Percentiles rank a stretch among this genome's conserved stretches.
phyloP scores from a whole-genome alignment of 345 rosid species.

The Erucastrum elatum region DNA sequence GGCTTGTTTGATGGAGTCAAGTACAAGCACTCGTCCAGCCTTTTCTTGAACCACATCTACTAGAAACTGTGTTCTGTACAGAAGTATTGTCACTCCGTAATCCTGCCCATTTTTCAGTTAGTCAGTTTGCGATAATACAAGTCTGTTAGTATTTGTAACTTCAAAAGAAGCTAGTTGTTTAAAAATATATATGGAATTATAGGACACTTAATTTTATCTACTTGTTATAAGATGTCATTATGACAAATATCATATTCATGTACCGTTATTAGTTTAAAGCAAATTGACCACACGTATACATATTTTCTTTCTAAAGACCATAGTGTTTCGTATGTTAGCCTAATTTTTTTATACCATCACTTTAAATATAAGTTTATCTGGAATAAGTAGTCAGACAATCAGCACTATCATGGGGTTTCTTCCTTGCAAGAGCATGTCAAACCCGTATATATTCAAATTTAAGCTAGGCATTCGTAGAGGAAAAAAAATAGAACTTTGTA shows the following conservation, averaged over 20 bases:
- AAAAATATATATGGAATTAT: neutral
- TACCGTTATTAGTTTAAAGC: neutral
- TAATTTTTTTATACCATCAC: neutral
- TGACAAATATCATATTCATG: neutral
- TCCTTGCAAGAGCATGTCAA: neutral
- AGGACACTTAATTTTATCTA: neutral
- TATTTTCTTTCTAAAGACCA: neutral
- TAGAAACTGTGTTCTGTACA: constrained; percentile 61
- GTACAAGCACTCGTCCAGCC: constrained; percentile 60
- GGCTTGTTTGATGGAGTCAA: constrained; percentile 69
- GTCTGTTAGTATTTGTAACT: neutral
- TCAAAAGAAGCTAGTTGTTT: neutral
- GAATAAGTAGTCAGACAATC: neutral
- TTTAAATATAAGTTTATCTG: neutral
- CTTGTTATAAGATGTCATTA: neutral
- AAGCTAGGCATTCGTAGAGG: neutral
- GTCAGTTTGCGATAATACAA: neutral
- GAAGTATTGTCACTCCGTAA: constrained; percentile 53
- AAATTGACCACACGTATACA: neutral
- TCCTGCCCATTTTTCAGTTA: constrained; percentile 45
- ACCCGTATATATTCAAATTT: neutral
- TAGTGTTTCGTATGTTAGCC: neutral
- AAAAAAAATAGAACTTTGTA: neutral
- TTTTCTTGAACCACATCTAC: constrained; percentile 59
- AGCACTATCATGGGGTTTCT: neutral